Percentiles rank a stretch among this genome's conserved stretches.
Conservation (phyloP, 768 basidiomycete species). For the Boletus edulis region DNA sequence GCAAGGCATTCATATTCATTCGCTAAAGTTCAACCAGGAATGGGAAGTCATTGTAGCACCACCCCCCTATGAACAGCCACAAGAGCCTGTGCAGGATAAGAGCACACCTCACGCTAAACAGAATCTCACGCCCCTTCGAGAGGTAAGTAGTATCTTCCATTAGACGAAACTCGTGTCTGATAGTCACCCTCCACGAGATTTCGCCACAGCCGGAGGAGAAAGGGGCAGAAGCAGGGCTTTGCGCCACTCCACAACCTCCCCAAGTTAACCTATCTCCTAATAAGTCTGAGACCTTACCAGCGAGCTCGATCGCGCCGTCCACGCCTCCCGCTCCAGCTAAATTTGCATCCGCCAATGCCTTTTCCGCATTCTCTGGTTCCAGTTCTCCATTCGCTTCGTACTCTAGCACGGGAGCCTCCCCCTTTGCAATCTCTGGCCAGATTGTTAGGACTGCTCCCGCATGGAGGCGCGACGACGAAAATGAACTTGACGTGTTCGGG, state of each 20-base stretch:
- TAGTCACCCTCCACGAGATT: neutral
- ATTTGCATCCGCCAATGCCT: slow-evolving; percentile 25
- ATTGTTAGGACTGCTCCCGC: slow-evolving; percentile 20
- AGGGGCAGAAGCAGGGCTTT: slow-evolving; percentile 4
- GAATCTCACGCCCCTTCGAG: slow-evolving; percentile 3
- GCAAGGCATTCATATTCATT: neutral
- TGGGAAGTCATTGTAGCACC: slow-evolving; percentile 34
- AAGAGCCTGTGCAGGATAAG: slow-evolving; percentile 11
- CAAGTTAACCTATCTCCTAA: slow-evolving; percentile 1
- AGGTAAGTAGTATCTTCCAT: slow-evolving; percentile 13
- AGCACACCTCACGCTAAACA: slow-evolving; percentile 2
- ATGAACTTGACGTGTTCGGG: slow-evolving; percentile 9
- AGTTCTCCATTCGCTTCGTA: slow-evolving; percentile 36
- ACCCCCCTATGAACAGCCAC: slow-evolving; percentile 26
- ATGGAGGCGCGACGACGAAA: slow-evolving; percentile 21
- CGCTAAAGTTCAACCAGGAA: slow-evolving; percentile 24
- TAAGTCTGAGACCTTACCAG: slow-evolving; percentile 9
- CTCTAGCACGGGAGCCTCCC: slow-evolving; percentile 22
- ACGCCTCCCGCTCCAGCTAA: slow-evolving; percentile 9
- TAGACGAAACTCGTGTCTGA: slow-evolving; percentile 4
- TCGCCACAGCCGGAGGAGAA: slow-evolving; percentile 8
- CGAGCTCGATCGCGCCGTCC: slow-evolving; percentile 12
- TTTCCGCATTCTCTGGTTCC: slow-evolving; percentile 38
- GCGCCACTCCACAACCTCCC: slow-evolving; percentile 10
- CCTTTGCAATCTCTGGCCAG: slow-evolving; percentile 21